These are phyloP conservation scores for Hyphodiscus sp. DNA, from an alignment of 2,329 filamentous ascomycete species.

Conservation along the genomic window DNA sequence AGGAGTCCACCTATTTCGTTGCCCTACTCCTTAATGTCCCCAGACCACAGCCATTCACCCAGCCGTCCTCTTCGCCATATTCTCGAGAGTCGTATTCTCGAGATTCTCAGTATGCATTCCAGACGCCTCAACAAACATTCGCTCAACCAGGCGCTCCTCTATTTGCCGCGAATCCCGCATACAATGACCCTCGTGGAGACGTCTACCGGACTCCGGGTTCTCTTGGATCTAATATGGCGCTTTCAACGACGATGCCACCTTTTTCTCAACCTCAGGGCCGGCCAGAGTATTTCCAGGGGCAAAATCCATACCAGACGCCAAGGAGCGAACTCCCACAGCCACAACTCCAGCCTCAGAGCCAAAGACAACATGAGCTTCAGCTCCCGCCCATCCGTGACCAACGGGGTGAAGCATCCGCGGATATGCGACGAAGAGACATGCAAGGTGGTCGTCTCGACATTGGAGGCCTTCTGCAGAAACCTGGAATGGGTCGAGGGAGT, in stretches of 20 bases:
- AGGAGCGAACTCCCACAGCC: conserved; percentile 42
- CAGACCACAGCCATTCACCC: conserved; percentile 21
- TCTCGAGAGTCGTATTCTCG: conserved; percentile 23
- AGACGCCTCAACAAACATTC: conserved; percentile 22
- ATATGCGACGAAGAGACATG: conserved; percentile 39
- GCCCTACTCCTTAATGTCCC: conserved; percentile 35
- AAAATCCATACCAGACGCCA: conserved; percentile 44
- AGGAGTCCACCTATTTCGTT: conserved; percentile 57
- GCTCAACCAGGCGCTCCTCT: conserved; percentile 17
- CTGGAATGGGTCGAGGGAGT: conserved; percentile 32
- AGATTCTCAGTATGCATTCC: conserved; percentile 27
- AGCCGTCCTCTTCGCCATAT: conserved; percentile 22
- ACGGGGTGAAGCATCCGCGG: conserved; percentile 25
- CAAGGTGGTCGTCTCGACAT: conserved; percentile 52
- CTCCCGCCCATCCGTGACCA: conserved; percentile 36
- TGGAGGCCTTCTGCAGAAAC: conserved; percentile 54
- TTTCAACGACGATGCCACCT: conserved; percentile 36
- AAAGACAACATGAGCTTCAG: conserved; percentile 33
- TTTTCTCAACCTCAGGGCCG: conserved; percentile 42
- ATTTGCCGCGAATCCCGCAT: conserved; percentile 17
- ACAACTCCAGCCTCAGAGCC: conserved; percentile 26
- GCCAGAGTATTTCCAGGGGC: conserved; percentile 35
- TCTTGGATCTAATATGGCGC: conserved; percentile 14
- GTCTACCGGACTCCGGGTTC: conserved; percentile 23
- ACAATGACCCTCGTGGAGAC: conserved; percentile 22